A percentile compares a stretch with the other conserved stretches of the same genome.
These are phyloP conservation scores for Chaetomium strumarium DNA, from an alignment of 2,329 filamentous ascomycete genomes.

Conservation along the genomic window DNA sequence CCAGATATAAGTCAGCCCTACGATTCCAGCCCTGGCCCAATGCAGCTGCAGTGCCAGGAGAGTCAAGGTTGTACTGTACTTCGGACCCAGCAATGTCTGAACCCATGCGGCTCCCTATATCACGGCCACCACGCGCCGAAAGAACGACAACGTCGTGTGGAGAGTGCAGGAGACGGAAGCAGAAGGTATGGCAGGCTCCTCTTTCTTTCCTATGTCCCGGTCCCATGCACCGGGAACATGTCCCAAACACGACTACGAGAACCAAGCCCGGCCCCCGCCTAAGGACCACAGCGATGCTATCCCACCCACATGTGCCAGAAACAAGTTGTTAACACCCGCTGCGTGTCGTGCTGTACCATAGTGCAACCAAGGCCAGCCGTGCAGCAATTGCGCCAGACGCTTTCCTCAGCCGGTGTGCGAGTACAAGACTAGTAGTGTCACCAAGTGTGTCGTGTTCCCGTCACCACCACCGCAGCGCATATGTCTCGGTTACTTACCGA, in stretches of 20 bases:
- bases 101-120: conserved; percentile 27
- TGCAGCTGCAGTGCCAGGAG: conserved; percentile 7
- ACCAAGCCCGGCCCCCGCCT: neutral
- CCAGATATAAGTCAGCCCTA: conserved; percentile 28
- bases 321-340: neutral
- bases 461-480: neutral
- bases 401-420: conserved; percentile 48
- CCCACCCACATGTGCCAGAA: neutral
- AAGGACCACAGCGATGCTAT: neutral
- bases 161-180: conserved; percentile 47
- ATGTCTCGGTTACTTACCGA: conserved; percentile 1
- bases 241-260: neutral
- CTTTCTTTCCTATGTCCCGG: neutral
- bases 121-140: conserved; percentile 29
- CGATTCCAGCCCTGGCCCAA: conserved; percentile 6
- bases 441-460: conserved; percentile 18
- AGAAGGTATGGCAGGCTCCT: conserved; percentile 36
- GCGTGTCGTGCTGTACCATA: conserved; percentile 21
- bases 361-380: conserved; percentile 51
- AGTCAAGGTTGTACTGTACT: neutral
- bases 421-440: conserved; percentile 31
- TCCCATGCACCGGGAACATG: neutral
- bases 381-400: conserved; percentile 47
- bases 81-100: conserved; percentile 31
- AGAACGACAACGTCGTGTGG: conserved; percentile 41